phyloP scores from a whole-genome alignment of 2,329 filamentous ascomycete genomes.

The Lecanicillium sp. region DNA sequence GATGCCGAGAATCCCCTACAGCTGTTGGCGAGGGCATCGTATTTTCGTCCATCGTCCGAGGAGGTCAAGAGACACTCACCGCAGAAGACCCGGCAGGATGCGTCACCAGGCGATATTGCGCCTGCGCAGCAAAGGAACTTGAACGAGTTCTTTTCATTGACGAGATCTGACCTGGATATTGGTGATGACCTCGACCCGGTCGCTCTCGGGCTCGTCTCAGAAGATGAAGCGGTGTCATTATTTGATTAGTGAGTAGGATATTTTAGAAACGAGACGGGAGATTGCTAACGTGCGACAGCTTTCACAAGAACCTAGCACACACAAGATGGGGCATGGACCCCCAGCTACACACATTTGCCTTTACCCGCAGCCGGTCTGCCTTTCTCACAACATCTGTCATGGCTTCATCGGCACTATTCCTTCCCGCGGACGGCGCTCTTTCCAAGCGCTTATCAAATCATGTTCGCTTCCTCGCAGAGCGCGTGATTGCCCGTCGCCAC shows the following conservation, averaged over 20 bases:
- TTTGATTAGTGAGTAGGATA: slow-evolving; percentile 50
- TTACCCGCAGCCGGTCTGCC: slow-evolving; percentile 59
- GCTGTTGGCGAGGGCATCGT: slow-evolving; percentile 64
- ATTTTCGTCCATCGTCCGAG: slow-evolving; percentile 49
- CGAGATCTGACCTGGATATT: slow-evolving; percentile 55
- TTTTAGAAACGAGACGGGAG: neutral
- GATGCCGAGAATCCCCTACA: slow-evolving; percentile 71
- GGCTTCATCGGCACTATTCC: slow-evolving; percentile 60
- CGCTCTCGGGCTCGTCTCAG: slow-evolving; percentile 59
- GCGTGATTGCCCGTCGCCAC: slow-evolving; percentile 52
- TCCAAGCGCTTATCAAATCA: slow-evolving; percentile 60
- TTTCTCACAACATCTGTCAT: slow-evolving; percentile 67
- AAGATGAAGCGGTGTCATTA: slow-evolving; percentile 55
- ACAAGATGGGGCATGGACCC: slow-evolving; percentile 69
- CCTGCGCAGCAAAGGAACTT: slow-evolving; percentile 26
- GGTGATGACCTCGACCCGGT: slow-evolving; percentile 61
- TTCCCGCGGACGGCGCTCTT: slow-evolving; percentile 54
- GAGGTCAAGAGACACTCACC: slow-evolving; percentile 18
- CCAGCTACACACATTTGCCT: slow-evolving; percentile 54
- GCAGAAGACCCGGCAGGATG: slow-evolving; percentile 12
- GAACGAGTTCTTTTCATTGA: slow-evolving; percentile 59
- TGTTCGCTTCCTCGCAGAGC: slow-evolving; percentile 52
- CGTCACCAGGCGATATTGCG: slow-evolving; percentile 23
- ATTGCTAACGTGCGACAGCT: slow-evolving; percentile 35
- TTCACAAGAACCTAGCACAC: slow-evolving; percentile 62